A percentile compares a stretch with the other conserved stretches of the same genome.
Conservation (phyloP, 2,329 filamentous ascomycete genomes). For the Penicillium griseofulvum region DNA sequence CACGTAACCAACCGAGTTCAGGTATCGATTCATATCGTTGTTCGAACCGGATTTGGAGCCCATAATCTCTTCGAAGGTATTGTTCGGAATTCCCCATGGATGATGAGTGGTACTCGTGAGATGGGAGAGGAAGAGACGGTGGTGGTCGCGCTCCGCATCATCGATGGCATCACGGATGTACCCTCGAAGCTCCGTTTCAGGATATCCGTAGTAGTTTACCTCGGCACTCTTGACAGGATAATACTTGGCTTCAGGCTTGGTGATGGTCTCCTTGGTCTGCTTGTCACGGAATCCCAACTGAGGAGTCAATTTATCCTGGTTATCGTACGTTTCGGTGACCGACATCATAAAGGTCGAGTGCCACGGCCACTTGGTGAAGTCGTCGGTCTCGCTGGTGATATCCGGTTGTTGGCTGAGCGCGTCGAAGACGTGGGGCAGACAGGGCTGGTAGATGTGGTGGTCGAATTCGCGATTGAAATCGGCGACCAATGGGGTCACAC, state of each 20-base stretch:
- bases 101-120: slow-evolving; percentile 37
- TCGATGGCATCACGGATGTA: slow-evolving; percentile 35
- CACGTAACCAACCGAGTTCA: slow-evolving; percentile 33
- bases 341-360: slow-evolving; percentile 36
- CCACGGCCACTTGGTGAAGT: slow-evolving; percentile 35
- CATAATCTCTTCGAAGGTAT: slow-evolving; percentile 26
- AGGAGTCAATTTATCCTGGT: slow-evolving; percentile 29
- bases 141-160: slow-evolving; percentile 30
- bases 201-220: slow-evolving; percentile 35
- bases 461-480: slow-evolving; percentile 46
- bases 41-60: slow-evolving; percentile 19
- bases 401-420: slow-evolving; percentile 26
- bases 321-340: slow-evolving; percentile 31
- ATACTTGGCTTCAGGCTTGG: slow-evolving; percentile 25
- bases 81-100: slow-evolving; percentile 31
- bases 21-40: slow-evolving; percentile 28
- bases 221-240: slow-evolving; percentile 24
- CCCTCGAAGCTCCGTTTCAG: slow-evolving; percentile 31
- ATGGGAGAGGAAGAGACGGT: slow-evolving; percentile 34
- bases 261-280: slow-evolving; percentile 28
- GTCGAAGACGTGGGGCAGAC: slow-evolving; percentile 40
- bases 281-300: slow-evolving; percentile 29
- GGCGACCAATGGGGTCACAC: slow-evolving; percentile 42
- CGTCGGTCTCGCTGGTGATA: slow-evolving; percentile 20
- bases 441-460: slow-evolving; percentile 48